Conservation (phyloP, 345 rosid genomes). For the Boechera divaricarpa region DNA sequence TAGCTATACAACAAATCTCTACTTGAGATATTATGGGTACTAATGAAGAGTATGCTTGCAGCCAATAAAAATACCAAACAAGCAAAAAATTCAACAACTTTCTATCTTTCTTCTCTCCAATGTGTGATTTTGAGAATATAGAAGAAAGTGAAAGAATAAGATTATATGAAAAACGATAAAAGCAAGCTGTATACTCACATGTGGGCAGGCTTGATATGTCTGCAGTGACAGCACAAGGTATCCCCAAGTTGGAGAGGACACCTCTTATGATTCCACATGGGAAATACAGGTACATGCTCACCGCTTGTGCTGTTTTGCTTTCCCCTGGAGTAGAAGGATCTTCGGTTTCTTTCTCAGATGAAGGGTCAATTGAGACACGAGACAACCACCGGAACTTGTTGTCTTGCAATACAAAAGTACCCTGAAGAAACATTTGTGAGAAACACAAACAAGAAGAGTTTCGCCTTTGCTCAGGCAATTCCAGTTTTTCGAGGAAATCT, state of each 20-base stretch:
- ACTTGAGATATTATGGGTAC: neutral
- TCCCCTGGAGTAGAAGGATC: constrained; percentile 65
- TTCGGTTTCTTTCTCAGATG: constrained; percentile 58
- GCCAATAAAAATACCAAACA: neutral
- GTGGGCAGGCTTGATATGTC: constrained; percentile 95
- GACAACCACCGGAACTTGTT: constrained; percentile 89
- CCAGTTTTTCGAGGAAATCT: constrained; percentile 1
- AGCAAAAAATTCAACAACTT: neutral
- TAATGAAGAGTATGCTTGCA: neutral
- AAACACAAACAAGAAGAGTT: neutral
- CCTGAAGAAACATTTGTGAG: constrained; percentile 54
- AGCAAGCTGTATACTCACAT: constrained; percentile 57
- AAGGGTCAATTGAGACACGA: constrained; percentile 67
- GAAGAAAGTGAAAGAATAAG: neutral
- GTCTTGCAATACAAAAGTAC: constrained; percentile 98
- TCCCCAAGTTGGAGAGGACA: constrained; percentile 96
- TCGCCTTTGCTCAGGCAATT: neutral
- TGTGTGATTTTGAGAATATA: neutral
- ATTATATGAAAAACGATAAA: neutral
- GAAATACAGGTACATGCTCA: constrained; percentile 89
- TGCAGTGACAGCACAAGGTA: constrained; percentile 94
- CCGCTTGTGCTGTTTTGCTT: constrained; percentile 68
- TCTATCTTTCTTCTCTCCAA: neutral
- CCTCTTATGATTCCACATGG: constrained; percentile 98
- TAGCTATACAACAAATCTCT: neutral